Conservation (phyloP, 495 filamentous ascomycete genomes). For the Penicillium herquei region DNA sequence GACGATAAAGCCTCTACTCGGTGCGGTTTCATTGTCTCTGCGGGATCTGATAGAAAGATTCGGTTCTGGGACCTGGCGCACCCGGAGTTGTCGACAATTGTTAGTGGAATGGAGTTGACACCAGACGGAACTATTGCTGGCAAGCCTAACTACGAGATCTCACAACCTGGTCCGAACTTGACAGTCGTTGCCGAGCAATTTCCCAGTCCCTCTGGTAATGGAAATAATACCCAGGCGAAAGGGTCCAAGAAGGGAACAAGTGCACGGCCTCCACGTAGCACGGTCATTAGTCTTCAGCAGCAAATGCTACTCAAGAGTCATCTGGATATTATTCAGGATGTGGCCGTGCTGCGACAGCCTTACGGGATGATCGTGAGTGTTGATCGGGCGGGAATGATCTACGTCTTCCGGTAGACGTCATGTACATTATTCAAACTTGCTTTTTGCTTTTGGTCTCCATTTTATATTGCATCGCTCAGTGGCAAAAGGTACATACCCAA, state of each 20-base stretch:
- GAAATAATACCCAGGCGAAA: constrained; percentile 22
- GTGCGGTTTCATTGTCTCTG: constrained; percentile 74
- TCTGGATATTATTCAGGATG: constrained; percentile 84
- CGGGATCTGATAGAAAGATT: constrained; percentile 84
- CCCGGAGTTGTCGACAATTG: constrained; percentile 69
- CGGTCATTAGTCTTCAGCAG: constrained; percentile 86
- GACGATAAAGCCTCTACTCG: constrained; percentile 41
- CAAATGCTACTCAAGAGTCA: constrained; percentile 83
- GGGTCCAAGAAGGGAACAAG: constrained; percentile 37
- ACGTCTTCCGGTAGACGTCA: constrained; percentile 71
- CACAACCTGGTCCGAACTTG: constrained; percentile 66
- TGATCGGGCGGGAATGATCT: constrained; percentile 88
- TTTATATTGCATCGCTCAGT: neutral
- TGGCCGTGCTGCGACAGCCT: constrained; percentile 81
- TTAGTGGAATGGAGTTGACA: constrained; percentile 74
- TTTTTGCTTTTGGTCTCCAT: neutral
- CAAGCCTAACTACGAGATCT: constrained; percentile 68
- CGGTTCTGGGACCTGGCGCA: constrained; percentile 86
- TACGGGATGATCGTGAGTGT: constrained; percentile 91
- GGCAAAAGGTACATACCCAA: constrained; percentile 1
- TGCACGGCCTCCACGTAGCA: constrained; percentile 64
- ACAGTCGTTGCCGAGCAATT: constrained; percentile 71
- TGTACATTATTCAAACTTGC: neutral
- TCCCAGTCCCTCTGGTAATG: constrained; percentile 38
- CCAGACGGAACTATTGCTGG: constrained; percentile 46